Evolutionary conservation across 257 asterid genomes (phyloP), one percentile per base, ranked within the genome.

Genomic region (Nicotiana otophora): DNA sequence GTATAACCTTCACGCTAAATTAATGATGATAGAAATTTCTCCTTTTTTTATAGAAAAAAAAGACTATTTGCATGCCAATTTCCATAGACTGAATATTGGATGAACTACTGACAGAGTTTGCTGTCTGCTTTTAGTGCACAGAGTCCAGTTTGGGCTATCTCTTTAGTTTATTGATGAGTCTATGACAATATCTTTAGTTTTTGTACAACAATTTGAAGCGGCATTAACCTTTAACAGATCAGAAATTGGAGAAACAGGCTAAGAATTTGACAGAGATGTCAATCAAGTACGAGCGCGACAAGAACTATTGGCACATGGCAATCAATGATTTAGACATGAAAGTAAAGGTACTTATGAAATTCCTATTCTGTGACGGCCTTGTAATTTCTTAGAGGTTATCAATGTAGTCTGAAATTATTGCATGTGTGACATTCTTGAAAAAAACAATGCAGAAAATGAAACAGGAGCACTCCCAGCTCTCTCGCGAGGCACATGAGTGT

Each of bases 401-500:
- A 2, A 51, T 15, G 63, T 75, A 26, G 30, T 75, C 78, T 57
- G 58, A 64, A 68, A 15, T n/a, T 7, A 10, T 16, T 69, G 33
- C 62, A 60, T 63, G 12, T 76, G 34, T 28, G 28, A 53, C 26
- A 83, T 84, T 55, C 68, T 23, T 62, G 72, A 19, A 77, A 15
- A 39, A 31, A 51, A 6, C 83, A 51, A 42, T 83, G 81, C 89
- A 96, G 99, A 83, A 86, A 79, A 94, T 96, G 99, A 96, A 94
- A 84, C 87, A 86, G 83, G 98, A 94, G 84, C 96, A 96, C 80
- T 81, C 90, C 42, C 89, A 85, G 90, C 98, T 96, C 81, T 94
- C 97, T 78, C 93, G 84, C 3, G 97, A 92, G 84, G 98, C 99
- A 20, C 98, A 96, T 82, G 96, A 94, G 58, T 96, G 99, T 80